Evolutionary conservation across 805 yeast species (phyloP), one percentile per base, ranked within the genome.

Genomic region (Saccharomycopsis sp.): DNA sequence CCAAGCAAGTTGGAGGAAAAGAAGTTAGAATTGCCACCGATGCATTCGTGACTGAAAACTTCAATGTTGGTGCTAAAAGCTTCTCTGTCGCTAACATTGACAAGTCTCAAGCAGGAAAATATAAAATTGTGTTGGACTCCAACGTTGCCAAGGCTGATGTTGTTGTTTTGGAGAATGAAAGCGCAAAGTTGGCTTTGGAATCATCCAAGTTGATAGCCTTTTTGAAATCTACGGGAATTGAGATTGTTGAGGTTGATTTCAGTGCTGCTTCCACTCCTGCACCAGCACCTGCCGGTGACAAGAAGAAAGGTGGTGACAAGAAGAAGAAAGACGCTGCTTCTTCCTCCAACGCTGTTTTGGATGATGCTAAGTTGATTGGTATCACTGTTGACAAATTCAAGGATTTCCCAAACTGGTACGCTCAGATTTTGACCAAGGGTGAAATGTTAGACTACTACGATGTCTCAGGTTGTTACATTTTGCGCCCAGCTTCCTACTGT

Each of bases 361-460:
- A 77, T 45, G 95, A 84, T 57, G 92, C 95, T 37, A 87, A 89
- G 56, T 67, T 88, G 55, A 84, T 92, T 52, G 98, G 98, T 63
- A 89, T 92, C 60, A 92, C 97, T 34, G 94, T 83, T 38, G 95
- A 86, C 63, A 92, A 92, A 66, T 75, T 77, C 49, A 69, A 76
- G 55, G 98, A 92, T 60, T 92, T 92, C 70, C 78, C 98, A 48
- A 77, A 87, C 39, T 92, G 99, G 99, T 92, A 92, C 68, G 88
- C 88, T 55, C 98, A 92, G 69, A 80, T 94, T 45, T 73, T 88
- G 51, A 83, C 94, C 56, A 92, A 92, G 67, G 94, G 96, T 64
- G 99, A 92, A 64, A 85, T 94, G 95, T 73, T 92, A 55, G 98
- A 94, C 61, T 92, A 92, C 70, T 92, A 92, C 59, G 98, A 94